Base-by-base conservation (phyloP, 2,329 filamentous ascomycete species). In the Fonsecaea erecta region DNA sequence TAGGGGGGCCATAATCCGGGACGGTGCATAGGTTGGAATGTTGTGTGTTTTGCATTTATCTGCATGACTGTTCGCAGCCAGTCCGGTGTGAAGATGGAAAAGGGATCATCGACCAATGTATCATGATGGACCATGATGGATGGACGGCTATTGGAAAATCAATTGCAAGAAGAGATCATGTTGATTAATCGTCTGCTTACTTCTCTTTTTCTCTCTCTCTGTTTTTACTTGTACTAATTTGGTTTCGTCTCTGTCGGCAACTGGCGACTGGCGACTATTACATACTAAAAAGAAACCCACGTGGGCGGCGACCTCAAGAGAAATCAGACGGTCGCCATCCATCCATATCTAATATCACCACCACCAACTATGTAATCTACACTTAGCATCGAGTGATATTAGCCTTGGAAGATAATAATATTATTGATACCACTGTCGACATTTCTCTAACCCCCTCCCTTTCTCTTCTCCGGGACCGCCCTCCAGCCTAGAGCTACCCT, bases 31-130 rank as follows among this genome's bases (percentile, higher is more conserved):
- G 34, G 35, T n/a, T n/a, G 37, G 57, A 30, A 52, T 30, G 40
- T 30, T 18, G 28, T 60, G 28, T 30, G 43, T n/a, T n/a, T n/a
- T 55, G 28, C 35, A 24, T 48, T 48, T 34, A 32, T 55, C 34
- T 46, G 24, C 51, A 37, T 46, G 57, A 60, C 57, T 60, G 57
- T 46, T 62, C 53, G 34, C 37, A 62, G 51, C 59, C 52, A 54
- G 35, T 55, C 34, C 14, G 30, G 21, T 16, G 35, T 46, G 37
- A 35, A 35, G 54, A 37, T 46, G 37, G 52, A 35, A 61, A 37
- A 35, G 51, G 16, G 21, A 51, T 52, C 51, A 51, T 43, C 21
- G 21, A 57, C 32, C 46, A 35, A 52, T 52, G 57, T 60, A 60
- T 46, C 30, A 60, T 51, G 34, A 24, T 52, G 5, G n/a, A n/a